phyloP scores from a whole-genome alignment of 108 stramenopile species.

The Parietichytrium sp. region DNA sequence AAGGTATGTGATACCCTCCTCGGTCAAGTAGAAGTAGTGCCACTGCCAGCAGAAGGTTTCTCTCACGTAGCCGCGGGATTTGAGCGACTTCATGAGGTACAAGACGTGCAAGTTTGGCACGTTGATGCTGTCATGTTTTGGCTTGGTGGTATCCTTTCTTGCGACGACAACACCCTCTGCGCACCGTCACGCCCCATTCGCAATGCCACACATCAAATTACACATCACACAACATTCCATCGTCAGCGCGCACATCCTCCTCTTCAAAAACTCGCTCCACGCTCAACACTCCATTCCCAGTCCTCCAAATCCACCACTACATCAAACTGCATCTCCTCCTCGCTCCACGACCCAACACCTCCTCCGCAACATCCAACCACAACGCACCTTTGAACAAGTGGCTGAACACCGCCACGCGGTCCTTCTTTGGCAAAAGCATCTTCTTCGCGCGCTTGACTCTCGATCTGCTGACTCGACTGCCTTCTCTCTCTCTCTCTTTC shows the following conservation, averaged over 20 bases:
- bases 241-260: not conserved
- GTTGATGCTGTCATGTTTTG: slow-evolving; percentile 83
- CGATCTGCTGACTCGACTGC: not conserved
- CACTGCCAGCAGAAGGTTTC: slow-evolving; percentile 96
- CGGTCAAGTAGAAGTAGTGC: slow-evolving; percentile 93
- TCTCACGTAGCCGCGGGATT: slow-evolving; percentile 76
- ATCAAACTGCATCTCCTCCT: not conserved
- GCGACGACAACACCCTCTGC: slow-evolving; percentile 83
- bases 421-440: slow-evolving; percentile 94
- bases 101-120: slow-evolving; percentile 89
- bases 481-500: not conserved
- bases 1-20: slow-evolving; percentile 92
- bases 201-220: not conserved
- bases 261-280: not conserved
- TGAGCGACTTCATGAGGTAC: slow-evolving; percentile 88
- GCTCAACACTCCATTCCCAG: not conserved
- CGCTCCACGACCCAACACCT: not conserved
- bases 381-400: slow-evolving; percentile 93
- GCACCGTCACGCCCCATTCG: not conserved
- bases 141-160: slow-evolving; percentile 89
- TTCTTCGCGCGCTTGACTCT: not conserved
- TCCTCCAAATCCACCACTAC: not conserved
- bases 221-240: not conserved
- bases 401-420: slow-evolving; percentile 93
- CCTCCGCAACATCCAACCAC: too few relatives aligned